These are phyloP conservation scores for Cucurbita moschata DNA, from an alignment of 306 rosid species.

Conservation along the genomic window DNA sequence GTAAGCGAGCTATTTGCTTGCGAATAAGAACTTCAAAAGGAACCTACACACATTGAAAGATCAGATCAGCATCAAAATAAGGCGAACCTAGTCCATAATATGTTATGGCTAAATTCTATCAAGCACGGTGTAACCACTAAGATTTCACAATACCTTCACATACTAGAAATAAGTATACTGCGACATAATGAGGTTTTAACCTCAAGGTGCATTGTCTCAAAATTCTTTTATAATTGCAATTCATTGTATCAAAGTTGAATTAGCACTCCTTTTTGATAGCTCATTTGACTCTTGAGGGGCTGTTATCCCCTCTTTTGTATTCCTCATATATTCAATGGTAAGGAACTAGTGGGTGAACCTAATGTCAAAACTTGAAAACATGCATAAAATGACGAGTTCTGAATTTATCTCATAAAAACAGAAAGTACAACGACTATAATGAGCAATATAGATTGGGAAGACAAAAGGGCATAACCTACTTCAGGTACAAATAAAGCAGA, in stretches of 20 bases:
- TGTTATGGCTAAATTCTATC: background rate
- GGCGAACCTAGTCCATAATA: background rate
- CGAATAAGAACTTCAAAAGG: conserved; percentile 95
- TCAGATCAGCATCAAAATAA: background rate
- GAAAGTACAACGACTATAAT: background rate
- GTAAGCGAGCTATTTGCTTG: conserved; percentile 79
- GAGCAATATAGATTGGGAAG: background rate
- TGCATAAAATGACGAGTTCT: background rate
- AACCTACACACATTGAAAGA: conserved; percentile 34
- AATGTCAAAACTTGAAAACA: background rate
- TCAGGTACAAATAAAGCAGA: conserved; percentile 95
- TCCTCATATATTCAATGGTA: background rate
- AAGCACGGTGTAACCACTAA: background rate
- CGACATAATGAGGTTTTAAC: background rate
- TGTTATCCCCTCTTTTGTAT: background rate
- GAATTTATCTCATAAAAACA: background rate
- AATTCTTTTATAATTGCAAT: background rate
- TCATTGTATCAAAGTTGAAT: background rate
- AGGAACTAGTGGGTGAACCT: background rate
- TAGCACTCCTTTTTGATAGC: background rate
- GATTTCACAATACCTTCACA: background rate
- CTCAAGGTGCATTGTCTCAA: background rate
- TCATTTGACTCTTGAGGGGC: background rate
- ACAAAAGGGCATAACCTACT: conserved; percentile 35
- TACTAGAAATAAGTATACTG: background rate